A percentile compares a stretch with the other conserved stretches of the same genome.
Evolutionary conservation across 805 yeast genomes (phyloP).

Genomic region (Ogataea trehaloabstinens): DNA sequence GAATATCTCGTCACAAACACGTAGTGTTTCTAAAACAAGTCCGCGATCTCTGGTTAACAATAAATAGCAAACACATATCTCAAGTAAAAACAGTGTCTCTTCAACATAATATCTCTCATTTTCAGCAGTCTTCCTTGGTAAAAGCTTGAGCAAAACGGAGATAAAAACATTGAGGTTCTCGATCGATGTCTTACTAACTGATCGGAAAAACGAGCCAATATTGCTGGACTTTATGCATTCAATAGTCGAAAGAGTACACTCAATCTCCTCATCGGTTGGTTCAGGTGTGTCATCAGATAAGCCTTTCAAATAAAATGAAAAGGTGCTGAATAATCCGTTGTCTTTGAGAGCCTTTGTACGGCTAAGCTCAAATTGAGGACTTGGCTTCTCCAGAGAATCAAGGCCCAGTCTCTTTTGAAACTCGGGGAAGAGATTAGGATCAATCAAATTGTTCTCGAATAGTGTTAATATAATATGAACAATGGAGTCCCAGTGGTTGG

Average conservation of each 20-base stretch:
- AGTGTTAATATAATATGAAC: slow-evolving; percentile 59
- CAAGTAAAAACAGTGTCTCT: slow-evolving; percentile 32
- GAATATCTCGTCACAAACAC: slow-evolving; percentile 22
- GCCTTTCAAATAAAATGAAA: slow-evolving; percentile 89
- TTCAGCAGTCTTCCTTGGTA: slow-evolving; percentile 30
- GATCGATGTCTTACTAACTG: slow-evolving; percentile 38
- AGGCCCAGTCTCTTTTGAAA: slow-evolving; percentile 59
- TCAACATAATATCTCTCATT: slow-evolving; percentile 10
- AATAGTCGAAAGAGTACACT: slow-evolving; percentile 73
- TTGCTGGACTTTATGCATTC: slow-evolving; percentile 79
- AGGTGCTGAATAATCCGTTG: slow-evolving; percentile 79
- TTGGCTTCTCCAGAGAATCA: slow-evolving; percentile 54
- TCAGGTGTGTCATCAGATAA: slow-evolving; percentile 82
- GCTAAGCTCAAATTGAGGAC: slow-evolving; percentile 64
- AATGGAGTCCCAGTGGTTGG: slow-evolving; percentile 57
- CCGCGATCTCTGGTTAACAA: slow-evolving; percentile 27
- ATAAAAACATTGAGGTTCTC: slow-evolving; percentile 36
- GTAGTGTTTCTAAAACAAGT: slow-evolving; percentile 21
- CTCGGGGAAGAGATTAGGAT: slow-evolving; percentile 61
- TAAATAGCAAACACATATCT: slow-evolving; percentile 31
- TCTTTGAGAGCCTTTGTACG: slow-evolving; percentile 66
- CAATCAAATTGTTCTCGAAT: slow-evolving; percentile 69
- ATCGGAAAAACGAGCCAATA: slow-evolving; percentile 53
- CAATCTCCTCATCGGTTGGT: slow-evolving; percentile 92
- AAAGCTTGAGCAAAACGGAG: slow-evolving; percentile 35